Base-by-base conservation (phyloP, 805 yeast species). In the Metschnikowia vanudenii region DNA sequence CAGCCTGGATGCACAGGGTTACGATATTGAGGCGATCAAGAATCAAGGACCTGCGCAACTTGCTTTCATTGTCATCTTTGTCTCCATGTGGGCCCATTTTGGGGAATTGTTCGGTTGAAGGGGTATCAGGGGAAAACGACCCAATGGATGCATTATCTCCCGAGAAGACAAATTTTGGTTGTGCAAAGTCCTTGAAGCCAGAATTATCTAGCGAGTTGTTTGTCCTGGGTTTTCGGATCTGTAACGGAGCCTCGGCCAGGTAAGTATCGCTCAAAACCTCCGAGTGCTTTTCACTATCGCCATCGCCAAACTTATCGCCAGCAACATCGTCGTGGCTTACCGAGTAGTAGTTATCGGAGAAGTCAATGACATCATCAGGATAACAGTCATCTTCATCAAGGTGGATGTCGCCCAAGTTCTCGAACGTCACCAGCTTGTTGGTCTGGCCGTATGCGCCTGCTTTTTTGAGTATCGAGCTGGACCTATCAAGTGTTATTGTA, bases 231-330 rank as follows among this genome's bases (percentile, higher is more conserved):
- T 70, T 69, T 33, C 55, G 60, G 31, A 71, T 54, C 3, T 65
- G 58, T 36, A 72, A 58, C 8, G 74, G 74, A 2, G 63, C 51
- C 37, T 67, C 71, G 24, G 55, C 57, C 3, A 71, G 67, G 39
- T 58, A 68, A 0, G 65, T 51, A 38, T 76, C 80, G 51, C 77
- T 71, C 20, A 72, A 57, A 4, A 71, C 65, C 43, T 76, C 80
- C 2, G 71, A 69, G 26, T 54, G 55, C 47, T 65, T 68, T 14
- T 68, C 73, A 4, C 41, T 13, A 11, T 68, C 73, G 3, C 38
- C n/a, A 9, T 41, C 50, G 2, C 30, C 39, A 10, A 18, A 19
- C 11, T 35, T 16, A 3, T 48, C 30, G 12, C 10, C 8, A 11
- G 34, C 24, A 12, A 60, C 47, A 5, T 60, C 67, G 8, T 58